Evolutionary conservation across 192 early-diverging fungal species (phyloP).

Genomic region (Glomus cerebriforme): DNA sequence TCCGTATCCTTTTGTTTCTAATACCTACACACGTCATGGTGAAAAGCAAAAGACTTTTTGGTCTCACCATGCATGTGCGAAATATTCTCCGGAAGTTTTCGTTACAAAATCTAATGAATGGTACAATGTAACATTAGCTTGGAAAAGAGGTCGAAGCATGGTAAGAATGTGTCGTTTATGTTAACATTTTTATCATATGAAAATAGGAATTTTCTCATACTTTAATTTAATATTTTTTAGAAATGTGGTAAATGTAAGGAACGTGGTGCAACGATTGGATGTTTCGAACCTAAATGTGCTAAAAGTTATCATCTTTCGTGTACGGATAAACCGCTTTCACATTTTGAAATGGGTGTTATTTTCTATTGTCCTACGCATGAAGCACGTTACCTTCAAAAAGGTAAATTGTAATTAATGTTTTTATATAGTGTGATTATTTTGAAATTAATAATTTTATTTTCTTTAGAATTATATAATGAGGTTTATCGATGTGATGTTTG

Average conservation of each 20-base stretch:
- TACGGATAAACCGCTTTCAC: slow-evolving; percentile 65
- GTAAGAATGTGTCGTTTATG: slow-evolving; percentile 39
- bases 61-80: slow-evolving; percentile 84
- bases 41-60: slow-evolving; percentile 66
- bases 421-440: background rate
- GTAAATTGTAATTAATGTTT: slow-evolving; percentile 35
- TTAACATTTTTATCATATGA: background rate
- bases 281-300: slow-evolving; percentile 84
- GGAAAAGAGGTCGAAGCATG: slow-evolving; percentile 71
- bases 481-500: slow-evolving; percentile 73
- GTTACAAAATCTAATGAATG: slow-evolving; percentile 66
- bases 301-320: slow-evolving; percentile 83
- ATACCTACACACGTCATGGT: slow-evolving; percentile 54
- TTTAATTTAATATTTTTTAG: slow-evolving; percentile 30
- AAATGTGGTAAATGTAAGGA: slow-evolving; percentile 75
- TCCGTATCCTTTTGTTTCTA: slow-evolving; percentile 63
- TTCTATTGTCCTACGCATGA: slow-evolving; percentile 90
- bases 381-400: slow-evolving; percentile 49
- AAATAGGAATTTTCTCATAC: background rate
- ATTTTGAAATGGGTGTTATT: slow-evolving; percentile 78
- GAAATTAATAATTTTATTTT: background rate
- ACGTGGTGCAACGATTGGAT: slow-evolving; percentile 84
- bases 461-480: slow-evolving; percentile 63
- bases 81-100: slow-evolving; percentile 84
- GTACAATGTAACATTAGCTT: slow-evolving; percentile 84